Evolutionary conservation across 257 asterid genomes (phyloP).

Genomic region (Fraxinus cuspidata): DNA sequence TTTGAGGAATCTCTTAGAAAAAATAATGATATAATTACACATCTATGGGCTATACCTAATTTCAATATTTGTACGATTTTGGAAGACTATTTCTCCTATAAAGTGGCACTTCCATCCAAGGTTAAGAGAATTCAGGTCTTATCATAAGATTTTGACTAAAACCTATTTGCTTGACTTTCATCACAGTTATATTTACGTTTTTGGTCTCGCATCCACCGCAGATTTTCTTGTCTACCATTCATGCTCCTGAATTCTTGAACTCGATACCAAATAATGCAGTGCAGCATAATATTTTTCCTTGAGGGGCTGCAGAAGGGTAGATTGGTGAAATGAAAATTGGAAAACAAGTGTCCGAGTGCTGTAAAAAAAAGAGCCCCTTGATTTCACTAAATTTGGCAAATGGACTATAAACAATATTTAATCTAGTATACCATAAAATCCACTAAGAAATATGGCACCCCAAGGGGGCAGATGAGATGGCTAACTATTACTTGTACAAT

Average conservation of each 20-base stretch:
- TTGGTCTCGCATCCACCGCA: neutral
- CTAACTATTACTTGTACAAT: neutral
- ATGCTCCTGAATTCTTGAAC: neutral
- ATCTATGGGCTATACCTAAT: neutral
- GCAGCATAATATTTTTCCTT: neutral
- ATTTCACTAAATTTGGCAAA: neutral
- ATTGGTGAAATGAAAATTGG: neutral
- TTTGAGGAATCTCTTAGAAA: neutral
- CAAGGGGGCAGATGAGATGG: neutral
- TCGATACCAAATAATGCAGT: neutral
- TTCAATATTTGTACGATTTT: neutral
- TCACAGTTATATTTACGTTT: neutral
- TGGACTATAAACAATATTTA: neutral
- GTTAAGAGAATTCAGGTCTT: neutral
- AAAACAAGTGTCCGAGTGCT: neutral
- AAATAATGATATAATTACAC: neutral
- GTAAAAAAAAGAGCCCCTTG: neutral
- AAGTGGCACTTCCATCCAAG: neutral
- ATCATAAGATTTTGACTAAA: neutral
- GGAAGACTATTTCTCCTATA: neutral
- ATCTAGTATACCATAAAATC: conserved; percentile 11
- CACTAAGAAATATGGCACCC: conserved; percentile 2
- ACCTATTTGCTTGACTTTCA: neutral
- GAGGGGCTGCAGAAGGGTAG: neutral
- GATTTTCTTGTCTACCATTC: neutral